These are phyloP conservation scores for Candida fluviatilis DNA, from an alignment of 805 yeast species.

Conservation along the genomic window DNA sequence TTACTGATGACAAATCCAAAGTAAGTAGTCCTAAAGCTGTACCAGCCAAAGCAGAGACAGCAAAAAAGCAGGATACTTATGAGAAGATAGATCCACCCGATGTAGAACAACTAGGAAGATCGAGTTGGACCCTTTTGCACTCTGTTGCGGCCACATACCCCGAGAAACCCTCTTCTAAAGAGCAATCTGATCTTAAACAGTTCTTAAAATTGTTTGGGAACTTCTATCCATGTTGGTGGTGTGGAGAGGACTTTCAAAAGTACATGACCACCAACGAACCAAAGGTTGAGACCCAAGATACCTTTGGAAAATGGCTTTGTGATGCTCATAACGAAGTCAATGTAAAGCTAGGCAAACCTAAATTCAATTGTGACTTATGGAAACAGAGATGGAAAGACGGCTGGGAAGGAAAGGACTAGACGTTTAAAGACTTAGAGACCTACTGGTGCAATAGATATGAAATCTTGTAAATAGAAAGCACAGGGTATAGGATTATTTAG, in stretches of 20 bases:
- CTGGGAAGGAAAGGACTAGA: conserved; percentile 55
- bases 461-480: neutral
- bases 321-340: conserved; percentile 96
- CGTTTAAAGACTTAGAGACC: no score
- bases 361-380: conserved; percentile 88
- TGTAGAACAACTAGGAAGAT: conserved; percentile 70
- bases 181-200: conserved; percentile 68
- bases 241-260: conserved; percentile 77
- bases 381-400: conserved; percentile 93
- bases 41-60: conserved; percentile 3
- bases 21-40: neutral
- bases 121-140: conserved; percentile 92
- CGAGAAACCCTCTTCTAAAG: conserved; percentile 50
- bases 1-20: conserved; percentile 1
- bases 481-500: no score
- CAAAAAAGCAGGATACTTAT: conserved; percentile 20
- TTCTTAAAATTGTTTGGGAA: conserved; percentile 70
- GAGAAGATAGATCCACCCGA: conserved; percentile 77
- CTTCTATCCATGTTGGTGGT: conserved; percentile 90
- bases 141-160: conserved; percentile 90
- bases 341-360: conserved; percentile 75
- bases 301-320: conserved; percentile 87
- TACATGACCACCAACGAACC: conserved; percentile 57
- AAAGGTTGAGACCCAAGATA: conserved; percentile 62
- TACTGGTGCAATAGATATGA: no score